Evolutionary conservation across 768 basidiomycete species (phyloP).

Genomic region (Rhizopogon salebrosus): DNA sequence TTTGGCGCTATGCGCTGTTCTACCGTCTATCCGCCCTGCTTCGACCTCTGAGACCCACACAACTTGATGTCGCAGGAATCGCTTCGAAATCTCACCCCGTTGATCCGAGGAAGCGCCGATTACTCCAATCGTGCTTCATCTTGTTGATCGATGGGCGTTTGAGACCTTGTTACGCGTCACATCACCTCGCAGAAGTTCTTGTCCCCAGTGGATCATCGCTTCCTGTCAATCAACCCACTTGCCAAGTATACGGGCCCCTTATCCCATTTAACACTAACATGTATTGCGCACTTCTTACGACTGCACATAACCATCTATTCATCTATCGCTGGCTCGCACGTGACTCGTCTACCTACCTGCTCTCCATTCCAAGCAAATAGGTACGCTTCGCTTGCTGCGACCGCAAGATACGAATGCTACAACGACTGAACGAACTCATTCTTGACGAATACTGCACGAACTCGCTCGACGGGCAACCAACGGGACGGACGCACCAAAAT

Average conservation of each 20-base stretch:
- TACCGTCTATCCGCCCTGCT: conserved; percentile 17
- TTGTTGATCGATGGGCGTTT: conserved; percentile 42
- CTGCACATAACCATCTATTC: conserved; percentile 20
- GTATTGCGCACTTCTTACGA: conserved; percentile 14
- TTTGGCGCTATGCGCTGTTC: conserved; percentile 27
- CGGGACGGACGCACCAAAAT: conserved; percentile 17
- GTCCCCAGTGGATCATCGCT: conserved; percentile 24
- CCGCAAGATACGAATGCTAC: conserved; percentile 23
- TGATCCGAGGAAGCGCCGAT: conserved; percentile 30
- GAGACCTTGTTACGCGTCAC: conserved; percentile 25
- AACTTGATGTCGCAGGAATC: conserved; percentile 36
- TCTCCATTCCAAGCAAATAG: conserved; percentile 6
- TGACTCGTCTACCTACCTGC: conserved; percentile 14
- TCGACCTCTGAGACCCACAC: conserved; percentile 24
- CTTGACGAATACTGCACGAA: conserved; percentile 31
- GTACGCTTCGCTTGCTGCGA: conserved; percentile 24
- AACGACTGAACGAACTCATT: conserved; percentile 30
- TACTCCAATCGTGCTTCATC: conserved; percentile 26
- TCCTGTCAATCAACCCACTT: conserved; percentile 21
- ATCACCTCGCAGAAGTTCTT: conserved; percentile 10
- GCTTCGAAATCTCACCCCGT: conserved; percentile 21
- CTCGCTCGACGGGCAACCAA: conserved; percentile 24
- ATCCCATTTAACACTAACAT: conserved; percentile 16
- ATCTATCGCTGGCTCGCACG: conserved; percentile 13
- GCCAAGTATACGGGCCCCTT: conserved; percentile 12